phyloP scores from a whole-genome alignment of 148 eudicot genomes.

The Diospyros lotus region DNA sequence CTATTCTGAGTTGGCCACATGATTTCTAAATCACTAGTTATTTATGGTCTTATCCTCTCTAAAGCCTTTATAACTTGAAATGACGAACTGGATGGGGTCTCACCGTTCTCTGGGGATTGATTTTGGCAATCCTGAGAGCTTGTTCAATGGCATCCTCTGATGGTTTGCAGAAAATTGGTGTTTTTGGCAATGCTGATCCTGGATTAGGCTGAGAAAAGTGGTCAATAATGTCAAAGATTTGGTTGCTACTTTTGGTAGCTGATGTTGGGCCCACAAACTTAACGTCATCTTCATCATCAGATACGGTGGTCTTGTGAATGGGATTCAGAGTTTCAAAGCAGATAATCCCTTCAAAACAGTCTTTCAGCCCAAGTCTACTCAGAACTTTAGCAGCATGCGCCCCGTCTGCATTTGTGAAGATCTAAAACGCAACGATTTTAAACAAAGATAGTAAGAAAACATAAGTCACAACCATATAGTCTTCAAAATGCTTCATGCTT shows the following conservation, averaged over 20 bases:
- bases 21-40: too few species aligned
- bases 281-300: conserved; percentile 69
- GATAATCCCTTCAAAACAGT: conserved; percentile 84
- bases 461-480: neutral
- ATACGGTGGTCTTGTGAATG: conserved; percentile 43
- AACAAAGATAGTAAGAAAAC: neutral
- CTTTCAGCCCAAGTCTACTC: conserved; percentile 63
- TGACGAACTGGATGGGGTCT: neutral
- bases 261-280: conserved; percentile 44
- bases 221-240: conserved; percentile 67
- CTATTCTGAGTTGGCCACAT: too few species aligned
- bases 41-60: too few species aligned
- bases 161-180: conserved; percentile 84
- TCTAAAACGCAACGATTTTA: conserved; percentile 26
- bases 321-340: conserved; percentile 92
- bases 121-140: conserved; percentile 66
- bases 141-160: conserved; percentile 57
- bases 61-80: neutral
- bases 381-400: conserved; percentile 66
- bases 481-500: neutral
- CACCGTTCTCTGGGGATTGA: conserved; percentile 77
- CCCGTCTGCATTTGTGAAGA: conserved; percentile 85
- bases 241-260: conserved; percentile 11
- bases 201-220: conserved; percentile 48
- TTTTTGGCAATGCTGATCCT: conserved; percentile 50